Evolutionary conservation across 345 rosid species (phyloP).

Genomic region (Abelmoschus esculentus): DNA sequence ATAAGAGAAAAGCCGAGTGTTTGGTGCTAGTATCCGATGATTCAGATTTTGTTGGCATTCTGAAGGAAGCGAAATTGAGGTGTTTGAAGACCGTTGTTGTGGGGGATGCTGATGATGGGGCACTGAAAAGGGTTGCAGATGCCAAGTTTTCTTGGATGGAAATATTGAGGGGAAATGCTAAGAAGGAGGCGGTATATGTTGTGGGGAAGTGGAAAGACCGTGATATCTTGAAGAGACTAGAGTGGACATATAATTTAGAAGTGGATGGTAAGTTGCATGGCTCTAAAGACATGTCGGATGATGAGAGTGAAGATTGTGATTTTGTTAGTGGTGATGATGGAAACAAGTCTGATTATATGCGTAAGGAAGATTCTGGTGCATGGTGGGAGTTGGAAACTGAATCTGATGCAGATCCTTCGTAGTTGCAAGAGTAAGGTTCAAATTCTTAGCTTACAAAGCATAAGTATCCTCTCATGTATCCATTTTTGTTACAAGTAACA

Average conservation of each 20-base stretch:
- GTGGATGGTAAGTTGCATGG: slow-evolving; percentile 24
- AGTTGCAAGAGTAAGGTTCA: background rate
- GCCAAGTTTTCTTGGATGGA: slow-evolving; percentile 76
- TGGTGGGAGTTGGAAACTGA: slow-evolving; percentile 69
- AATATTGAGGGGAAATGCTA: slow-evolving; percentile 74
- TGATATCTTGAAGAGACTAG: slow-evolving; percentile 59
- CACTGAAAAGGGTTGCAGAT: slow-evolving; percentile 70
- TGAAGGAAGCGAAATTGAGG: slow-evolving; percentile 66
- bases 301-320: slow-evolving; percentile 17
- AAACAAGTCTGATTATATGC: slow-evolving; percentile 13
- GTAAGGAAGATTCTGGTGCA: slow-evolving; percentile 29
- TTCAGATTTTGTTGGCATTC: slow-evolving; percentile 54
- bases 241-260: slow-evolving; percentile 65
- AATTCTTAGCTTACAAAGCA: background rate
- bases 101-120: slow-evolving; percentile 60
- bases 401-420: slow-evolving; percentile 23
- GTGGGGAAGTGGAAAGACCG: slow-evolving; percentile 69
- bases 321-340: slow-evolving; percentile 20
- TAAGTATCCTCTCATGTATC: too few species aligned
- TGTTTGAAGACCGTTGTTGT: slow-evolving; percentile 76
- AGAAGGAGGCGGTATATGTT: slow-evolving; percentile 67
- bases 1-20: slow-evolving; percentile 62
- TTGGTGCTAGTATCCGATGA: slow-evolving; percentile 81
- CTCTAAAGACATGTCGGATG: slow-evolving; percentile 21
- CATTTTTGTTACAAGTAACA: background rate